Evolutionary conservation across 2,329 filamentous ascomycete species (phyloP), one percentile per base, ranked within the genome.

Genomic region (Ascosphaera apis): DNA sequence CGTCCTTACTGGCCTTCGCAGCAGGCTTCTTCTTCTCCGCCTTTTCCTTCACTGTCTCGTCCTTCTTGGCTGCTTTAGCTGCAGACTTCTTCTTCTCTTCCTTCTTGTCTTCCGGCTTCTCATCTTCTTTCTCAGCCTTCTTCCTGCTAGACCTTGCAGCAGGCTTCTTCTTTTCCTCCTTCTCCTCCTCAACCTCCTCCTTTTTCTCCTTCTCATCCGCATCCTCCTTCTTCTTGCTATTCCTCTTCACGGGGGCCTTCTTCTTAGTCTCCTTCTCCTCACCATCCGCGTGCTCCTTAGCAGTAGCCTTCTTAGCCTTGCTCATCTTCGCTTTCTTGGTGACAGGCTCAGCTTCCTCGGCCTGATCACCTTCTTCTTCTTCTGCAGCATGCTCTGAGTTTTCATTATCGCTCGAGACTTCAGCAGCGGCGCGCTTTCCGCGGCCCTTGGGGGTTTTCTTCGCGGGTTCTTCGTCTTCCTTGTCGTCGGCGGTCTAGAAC

Each of bases 371-470:
- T 6, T 31, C 27, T 7, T 41, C 41, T 7, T 39, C 36, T 33
- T 39, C 40, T 33, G 31, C 40, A 15, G 37, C 41, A 4, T 42
- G 39, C 12, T 38, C 38, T 36, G 27, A 37, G 21, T 37, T 38
- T 9, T 43, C 40, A 8, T 41, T 43, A 36, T 25, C 11, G 21
- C n/a, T n/a, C n/a, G 37, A 34, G 18, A 46, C 47, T 33, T 44
- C 44, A 7, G 39, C 40, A 5, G 48, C 27, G 27, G 27, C 3
- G 5, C 27, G 27, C 12, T 30, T 30, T 4, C 27, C 41, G 42
- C 58, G 59, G 19, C 38, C 44, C 11, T 42, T 42, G 15, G 43
- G 43, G 34, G 51, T 55, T 41, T 54, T 54, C 13, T 45, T 47
- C 21, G 52, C 51, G 27, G 53, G 41, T 34, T 48, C 42, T 13